Conservation (phyloP, 2,329 filamentous ascomycete species). For the Alternaria viburni region DNA sequence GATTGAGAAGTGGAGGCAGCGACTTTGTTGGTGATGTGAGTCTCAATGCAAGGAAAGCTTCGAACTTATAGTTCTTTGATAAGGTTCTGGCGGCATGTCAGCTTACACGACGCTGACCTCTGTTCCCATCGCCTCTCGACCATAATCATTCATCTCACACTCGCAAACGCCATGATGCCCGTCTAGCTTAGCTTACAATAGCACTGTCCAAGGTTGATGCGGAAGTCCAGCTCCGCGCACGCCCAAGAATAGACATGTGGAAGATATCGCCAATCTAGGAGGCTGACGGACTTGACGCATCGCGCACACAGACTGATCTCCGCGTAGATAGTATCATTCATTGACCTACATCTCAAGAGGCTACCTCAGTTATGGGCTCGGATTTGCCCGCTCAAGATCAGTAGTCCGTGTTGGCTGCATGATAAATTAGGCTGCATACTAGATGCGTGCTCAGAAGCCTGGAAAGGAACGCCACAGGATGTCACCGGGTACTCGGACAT, state of each 20-base stretch:
- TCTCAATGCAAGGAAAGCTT: background rate
- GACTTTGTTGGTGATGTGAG: background rate
- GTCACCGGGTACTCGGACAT: background rate
- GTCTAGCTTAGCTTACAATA: background rate
- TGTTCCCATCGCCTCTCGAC: background rate
- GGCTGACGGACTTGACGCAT: background rate
- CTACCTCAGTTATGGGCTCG: background rate
- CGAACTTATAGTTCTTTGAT: background rate
- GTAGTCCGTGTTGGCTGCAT: background rate
- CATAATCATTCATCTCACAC: no score
- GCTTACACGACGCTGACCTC: background rate
- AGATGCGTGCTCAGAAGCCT: background rate
- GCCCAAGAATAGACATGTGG: background rate
- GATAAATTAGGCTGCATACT: conserved; percentile 1
- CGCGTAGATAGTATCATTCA: background rate
- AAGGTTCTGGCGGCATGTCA: background rate
- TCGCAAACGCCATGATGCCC: background rate
- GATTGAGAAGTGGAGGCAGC: background rate
- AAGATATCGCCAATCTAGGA: background rate
- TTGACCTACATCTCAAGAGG: background rate
- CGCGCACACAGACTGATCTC: background rate
- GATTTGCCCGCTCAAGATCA: background rate
- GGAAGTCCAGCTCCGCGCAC: background rate
- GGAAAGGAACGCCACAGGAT: background rate
- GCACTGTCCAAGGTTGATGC: background rate